These are phyloP conservation scores for Spathaspora sp. DNA, from an alignment of 1,139 yeast genomes.

Conservation along the genomic window DNA sequence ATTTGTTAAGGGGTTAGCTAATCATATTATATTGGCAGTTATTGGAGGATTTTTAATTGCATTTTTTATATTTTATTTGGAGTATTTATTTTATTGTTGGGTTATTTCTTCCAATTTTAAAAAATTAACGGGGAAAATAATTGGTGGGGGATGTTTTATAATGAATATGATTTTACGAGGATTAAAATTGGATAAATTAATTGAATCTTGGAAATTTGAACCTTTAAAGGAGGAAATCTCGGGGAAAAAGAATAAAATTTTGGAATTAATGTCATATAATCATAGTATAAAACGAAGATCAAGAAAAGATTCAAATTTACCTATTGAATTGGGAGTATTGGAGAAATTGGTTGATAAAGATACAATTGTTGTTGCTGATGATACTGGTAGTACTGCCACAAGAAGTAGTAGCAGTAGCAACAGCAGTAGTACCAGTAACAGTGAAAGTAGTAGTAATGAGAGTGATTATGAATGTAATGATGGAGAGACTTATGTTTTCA, in stretches of 20 bases:
- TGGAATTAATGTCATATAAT: slow-evolving; percentile 12
- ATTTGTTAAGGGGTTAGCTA: slow-evolving; percentile 66
- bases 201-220: slow-evolving; percentile 5
- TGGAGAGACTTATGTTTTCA: slow-evolving; percentile 7
- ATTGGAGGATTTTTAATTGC: slow-evolving; percentile 66
- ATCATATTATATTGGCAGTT: slow-evolving; percentile 69
- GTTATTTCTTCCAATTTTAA: slow-evolving; percentile 34
- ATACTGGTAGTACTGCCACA: background rate
- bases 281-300: slow-evolving; percentile 33
- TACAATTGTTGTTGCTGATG: slow-evolving; percentile 5
- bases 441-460: background rate
- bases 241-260: slow-evolving; percentile 5
- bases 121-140: slow-evolving; percentile 19
- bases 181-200: slow-evolving; percentile 15
- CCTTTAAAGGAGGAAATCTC: slow-evolving; percentile 3
- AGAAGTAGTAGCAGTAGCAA: slow-evolving; percentile 1
- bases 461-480: slow-evolving; percentile 3
- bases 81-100: slow-evolving; percentile 59
- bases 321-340: slow-evolving; percentile 13
- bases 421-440: background rate
- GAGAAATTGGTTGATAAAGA: slow-evolving; percentile 11
- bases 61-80: slow-evolving; percentile 54
- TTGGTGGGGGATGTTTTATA: slow-evolving; percentile 2
- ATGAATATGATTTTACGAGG: slow-evolving; percentile 10
- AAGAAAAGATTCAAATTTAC: slow-evolving; percentile 58